Conservation (phyloP, 2,329 filamentous ascomycete species). For the Talaromyces sp. region DNA sequence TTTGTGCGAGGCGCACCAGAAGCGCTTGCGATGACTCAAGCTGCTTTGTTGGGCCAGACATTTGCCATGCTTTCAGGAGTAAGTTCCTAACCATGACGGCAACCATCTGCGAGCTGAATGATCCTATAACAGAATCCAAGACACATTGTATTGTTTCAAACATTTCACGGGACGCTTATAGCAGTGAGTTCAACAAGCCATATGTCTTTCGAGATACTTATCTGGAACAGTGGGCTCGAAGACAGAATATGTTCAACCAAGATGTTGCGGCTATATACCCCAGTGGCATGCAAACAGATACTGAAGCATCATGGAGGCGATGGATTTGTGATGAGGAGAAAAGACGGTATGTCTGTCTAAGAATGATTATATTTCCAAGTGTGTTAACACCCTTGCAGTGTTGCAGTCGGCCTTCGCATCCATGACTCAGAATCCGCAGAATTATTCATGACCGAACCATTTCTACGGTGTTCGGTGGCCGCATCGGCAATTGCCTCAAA, state of each 20-base stretch:
- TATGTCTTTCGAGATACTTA: background rate
- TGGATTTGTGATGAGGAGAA: conserved; percentile 13
- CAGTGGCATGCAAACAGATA: background rate
- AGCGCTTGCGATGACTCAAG: conserved; percentile 13
- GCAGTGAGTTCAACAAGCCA: background rate
- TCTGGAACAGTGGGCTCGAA: conserved; percentile 4
- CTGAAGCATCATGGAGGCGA: conserved; percentile 7
- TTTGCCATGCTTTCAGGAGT: conserved; percentile 14
- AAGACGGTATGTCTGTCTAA: background rate
- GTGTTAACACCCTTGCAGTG: background rate
- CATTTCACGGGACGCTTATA: conserved; percentile 9
- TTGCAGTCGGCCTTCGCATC: conserved; percentile 22
- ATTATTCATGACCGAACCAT: conserved; percentile 24
- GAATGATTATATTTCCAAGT: background rate
- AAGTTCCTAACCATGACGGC: background rate
- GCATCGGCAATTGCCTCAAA: background rate
- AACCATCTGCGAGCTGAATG: background rate
- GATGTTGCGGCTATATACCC: background rate
- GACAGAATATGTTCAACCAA: conserved; percentile 9
- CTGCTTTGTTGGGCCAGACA: conserved; percentile 7
- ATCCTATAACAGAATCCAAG: conserved; percentile 10
- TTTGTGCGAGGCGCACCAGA: conserved; percentile 12
- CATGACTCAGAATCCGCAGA: conserved; percentile 31
- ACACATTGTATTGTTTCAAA: conserved; percentile 7
- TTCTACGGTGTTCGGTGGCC: conserved; percentile 18